phyloP scores from a whole-genome alignment of 108 stramenopile species.

The Skeletonema potamos region DNA sequence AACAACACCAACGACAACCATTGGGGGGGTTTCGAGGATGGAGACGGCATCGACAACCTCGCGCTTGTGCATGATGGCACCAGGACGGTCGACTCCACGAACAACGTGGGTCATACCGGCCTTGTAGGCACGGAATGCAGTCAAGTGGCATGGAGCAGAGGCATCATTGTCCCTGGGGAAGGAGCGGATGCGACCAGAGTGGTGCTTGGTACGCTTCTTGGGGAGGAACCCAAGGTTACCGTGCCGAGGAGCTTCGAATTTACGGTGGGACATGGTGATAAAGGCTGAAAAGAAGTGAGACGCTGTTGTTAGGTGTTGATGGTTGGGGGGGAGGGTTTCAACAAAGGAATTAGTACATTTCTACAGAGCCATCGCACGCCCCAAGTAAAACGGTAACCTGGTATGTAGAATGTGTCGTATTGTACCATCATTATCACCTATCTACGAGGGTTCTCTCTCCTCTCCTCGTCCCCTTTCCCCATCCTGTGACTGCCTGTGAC shows the following conservation, averaged over 20 bases:
- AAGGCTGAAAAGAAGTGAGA: background rate
- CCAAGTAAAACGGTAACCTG: background rate
- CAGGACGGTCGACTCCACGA: conserved; percentile 98
- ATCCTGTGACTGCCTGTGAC: too few relatives aligned
- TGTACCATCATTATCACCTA: background rate
- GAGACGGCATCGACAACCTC: conserved; percentile 99
- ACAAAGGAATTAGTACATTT: background rate
- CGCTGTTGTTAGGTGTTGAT: background rate
- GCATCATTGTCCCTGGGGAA: conserved; percentile 95
- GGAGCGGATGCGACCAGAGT: conserved; percentile 94
- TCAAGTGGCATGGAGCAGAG: conserved; percentile 90
- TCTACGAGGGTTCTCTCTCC: too few relatives aligned
- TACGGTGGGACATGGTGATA: conserved; percentile 91
- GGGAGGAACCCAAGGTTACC: conserved; percentile 98
- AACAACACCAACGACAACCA: conserved; percentile 98
- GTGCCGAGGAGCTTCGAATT: conserved; percentile 97
- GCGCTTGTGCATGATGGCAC: conserved; percentile 99
- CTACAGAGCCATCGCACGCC: too few relatives aligned
- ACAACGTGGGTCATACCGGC: conserved; percentile 99
- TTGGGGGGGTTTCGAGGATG: conserved; percentile 98
- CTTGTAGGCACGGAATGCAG: conserved; percentile 99
- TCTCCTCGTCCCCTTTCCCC: too few relatives aligned
- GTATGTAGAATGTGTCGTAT: background rate
- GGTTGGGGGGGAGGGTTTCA: background rate
- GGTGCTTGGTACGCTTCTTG: conserved; percentile 99